Evolutionary conservation across 1,284 basidiomycete genomes (phyloP).

Genomic region (Heliocybe sulcata): DNA sequence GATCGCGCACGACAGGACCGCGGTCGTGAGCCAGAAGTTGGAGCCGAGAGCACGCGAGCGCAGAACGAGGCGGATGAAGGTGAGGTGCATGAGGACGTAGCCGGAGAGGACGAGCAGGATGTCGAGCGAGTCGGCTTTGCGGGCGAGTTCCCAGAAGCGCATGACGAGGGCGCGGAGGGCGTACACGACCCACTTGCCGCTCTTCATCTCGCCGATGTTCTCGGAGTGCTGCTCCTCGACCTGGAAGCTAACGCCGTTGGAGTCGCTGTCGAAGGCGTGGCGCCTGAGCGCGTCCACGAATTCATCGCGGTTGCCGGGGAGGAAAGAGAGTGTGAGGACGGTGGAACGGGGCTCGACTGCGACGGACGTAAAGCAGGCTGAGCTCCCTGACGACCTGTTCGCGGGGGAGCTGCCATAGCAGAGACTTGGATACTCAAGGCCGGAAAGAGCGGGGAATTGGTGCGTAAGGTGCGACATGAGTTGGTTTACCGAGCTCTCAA

Average conservation of each 20-base stretch:
- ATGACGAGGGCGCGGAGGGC: conserved; percentile 74
- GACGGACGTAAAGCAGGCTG: conserved; percentile 34
- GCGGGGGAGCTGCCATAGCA: conserved; percentile 18
- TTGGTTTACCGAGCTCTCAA: conserved; percentile 33
- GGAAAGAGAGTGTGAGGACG: conserved; percentile 54
- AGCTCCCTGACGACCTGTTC: conserved; percentile 11
- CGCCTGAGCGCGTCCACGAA: conserved; percentile 40
- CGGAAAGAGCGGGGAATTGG: conserved; percentile 31
- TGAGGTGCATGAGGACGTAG: conserved; percentile 93
- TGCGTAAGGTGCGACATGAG: conserved; percentile 40
- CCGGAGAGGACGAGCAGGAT: conserved; percentile 94
- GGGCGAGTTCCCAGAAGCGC: conserved; percentile 81
- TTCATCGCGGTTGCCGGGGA: conserved; percentile 39
- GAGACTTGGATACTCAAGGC: conserved; percentile 21
- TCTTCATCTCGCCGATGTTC: conserved; percentile 59
- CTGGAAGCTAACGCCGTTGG: conserved; percentile 30
- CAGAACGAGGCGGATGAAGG: conserved; percentile 87
- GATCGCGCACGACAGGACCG: conserved; percentile 64
- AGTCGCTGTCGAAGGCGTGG: conserved; percentile 15
- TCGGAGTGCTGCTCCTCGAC: conserved; percentile 34
- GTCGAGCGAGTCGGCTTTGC: conserved; percentile 94
- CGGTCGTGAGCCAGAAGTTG: conserved; percentile 84
- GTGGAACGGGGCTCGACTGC: conserved; percentile 29
- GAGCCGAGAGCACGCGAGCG: conserved; percentile 84
- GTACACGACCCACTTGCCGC: conserved; percentile 82